Base-by-base conservation (phyloP, 2,329 filamentous ascomycete genomes). In the Cladosporium sp. region DNA sequence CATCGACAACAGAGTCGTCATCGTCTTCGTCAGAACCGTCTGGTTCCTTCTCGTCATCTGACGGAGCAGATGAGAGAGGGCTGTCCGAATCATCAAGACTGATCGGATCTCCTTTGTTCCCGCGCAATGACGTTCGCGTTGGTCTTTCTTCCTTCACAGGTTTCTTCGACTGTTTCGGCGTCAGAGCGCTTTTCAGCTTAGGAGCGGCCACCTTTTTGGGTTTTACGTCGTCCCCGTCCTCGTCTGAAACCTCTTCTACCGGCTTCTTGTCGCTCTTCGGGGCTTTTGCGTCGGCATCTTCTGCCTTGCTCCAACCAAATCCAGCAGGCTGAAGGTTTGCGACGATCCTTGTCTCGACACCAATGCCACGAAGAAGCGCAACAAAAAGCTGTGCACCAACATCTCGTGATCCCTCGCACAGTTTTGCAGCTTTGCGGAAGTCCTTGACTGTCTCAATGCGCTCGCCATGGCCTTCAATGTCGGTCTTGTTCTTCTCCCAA, bases 381-480 rank as follows among this genome's bases (percentile, higher is more conserved):
- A 92, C 96, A 70, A 98, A 98, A 0, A 99, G 83, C 74, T 98
- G 93, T 0, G 92, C 90, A 0, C 93, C 93, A 3, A 95, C 84
- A 77, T 98, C 95, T 69, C 93, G 86, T 67, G 93, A 97, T 0
- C 95, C 95, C 67, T 88, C 83, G 72, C 92, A 92, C 36, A 81
- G 80, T 68, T 86, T 86, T 1, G 94, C 94, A 59, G 84, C 82
- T 26, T 84, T 80, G 41, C 89, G 87, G 68, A 97, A 93, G 4
- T 88, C 87, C 0, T 88, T 82, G 0, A 93, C 73, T 62, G 82
- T 81, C n/a, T 80, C 78, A 2, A 97, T 86, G 14, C 86, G 85
- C 79, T 98, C 95, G 0, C 94, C 94, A 74, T 94, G 92, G 6
- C 80, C 81, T 55, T 86, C 83, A 0, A 83, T 78, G 70, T 95